A percentile compares a stretch with the other conserved stretches of the same genome.
These are phyloP conservation scores for Irpex sp. DNA, from an alignment of 1,284 basidiomycete genomes.

Conservation along the genomic window DNA sequence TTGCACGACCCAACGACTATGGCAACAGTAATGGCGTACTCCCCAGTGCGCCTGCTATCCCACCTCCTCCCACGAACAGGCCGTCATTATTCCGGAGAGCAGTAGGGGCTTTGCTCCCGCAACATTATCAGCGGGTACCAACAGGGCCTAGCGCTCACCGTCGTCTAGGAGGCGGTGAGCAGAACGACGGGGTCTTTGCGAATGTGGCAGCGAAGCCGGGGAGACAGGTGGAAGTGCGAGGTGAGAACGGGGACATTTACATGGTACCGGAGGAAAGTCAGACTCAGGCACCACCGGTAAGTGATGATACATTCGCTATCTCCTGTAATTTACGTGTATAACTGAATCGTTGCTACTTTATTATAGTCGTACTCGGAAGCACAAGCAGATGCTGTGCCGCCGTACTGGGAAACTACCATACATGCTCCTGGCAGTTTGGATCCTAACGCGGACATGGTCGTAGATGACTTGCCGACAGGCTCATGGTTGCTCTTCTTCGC, in stretches of 20 bases:
- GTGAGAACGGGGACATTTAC: constrained; percentile 59
- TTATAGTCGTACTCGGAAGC: constrained; percentile 82
- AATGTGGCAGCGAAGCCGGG: constrained; percentile 92
- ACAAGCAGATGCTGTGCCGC: constrained; percentile 87
- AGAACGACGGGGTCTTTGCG: constrained; percentile 95
- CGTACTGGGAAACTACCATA: constrained; percentile 97
- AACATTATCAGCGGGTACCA: constrained; percentile 65
- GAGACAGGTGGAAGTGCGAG: constrained; percentile 38
- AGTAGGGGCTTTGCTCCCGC: constrained; percentile 70
- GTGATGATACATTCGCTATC: constrained; percentile 20
- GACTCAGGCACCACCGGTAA: constrained; percentile 81
- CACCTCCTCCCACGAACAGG: constrained; percentile 29
- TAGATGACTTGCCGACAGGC: constrained; percentile 74
- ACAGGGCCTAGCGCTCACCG: constrained; percentile 27
- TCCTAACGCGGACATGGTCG: constrained; percentile 60
- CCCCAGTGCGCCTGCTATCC: constrained; percentile 47
- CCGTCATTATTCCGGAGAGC: constrained; percentile 58
- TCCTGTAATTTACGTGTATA: neutral
- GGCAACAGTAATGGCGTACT: constrained; percentile 82
- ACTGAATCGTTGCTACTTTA: neutral
- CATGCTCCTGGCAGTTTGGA: constrained; percentile 62
- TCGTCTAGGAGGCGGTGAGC: constrained; percentile 70
- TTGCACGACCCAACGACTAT: constrained; percentile 63
- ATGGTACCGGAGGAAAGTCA: constrained; percentile 79
- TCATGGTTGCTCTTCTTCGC: constrained; percentile 67